A percentile compares a stretch with the other conserved stretches of the same genome.
phyloP scores from a whole-genome alignment of 2,329 filamentous ascomycete genomes.

The Fusarium brachygibbosum region DNA sequence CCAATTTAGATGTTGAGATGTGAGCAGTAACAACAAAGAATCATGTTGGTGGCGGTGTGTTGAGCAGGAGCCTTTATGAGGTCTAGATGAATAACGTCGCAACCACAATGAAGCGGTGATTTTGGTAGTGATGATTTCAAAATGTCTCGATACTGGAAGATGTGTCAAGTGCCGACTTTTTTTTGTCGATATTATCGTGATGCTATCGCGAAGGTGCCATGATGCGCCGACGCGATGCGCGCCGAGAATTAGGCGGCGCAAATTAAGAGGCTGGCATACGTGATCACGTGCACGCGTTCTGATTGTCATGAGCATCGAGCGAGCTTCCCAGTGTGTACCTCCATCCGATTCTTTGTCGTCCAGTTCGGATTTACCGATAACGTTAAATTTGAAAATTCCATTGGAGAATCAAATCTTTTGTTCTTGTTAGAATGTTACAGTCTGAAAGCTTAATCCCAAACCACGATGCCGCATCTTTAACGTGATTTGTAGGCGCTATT shows the following conservation, averaged over 20 bases:
- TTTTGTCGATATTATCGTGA: constrained; percentile 41
- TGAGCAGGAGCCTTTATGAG: constrained; percentile 8
- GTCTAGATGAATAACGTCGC: not conserved
- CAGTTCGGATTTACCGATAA: not conserved
- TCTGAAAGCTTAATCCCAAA: not conserved
- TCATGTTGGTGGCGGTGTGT: constrained; percentile 45
- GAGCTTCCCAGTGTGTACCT: not conserved
- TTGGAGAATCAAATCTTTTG: not conserved
- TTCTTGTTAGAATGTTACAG: not conserved
- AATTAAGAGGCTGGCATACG: constrained; percentile 44
- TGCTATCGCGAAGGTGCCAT: constrained; percentile 47
- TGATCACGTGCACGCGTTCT: constrained; percentile 48
- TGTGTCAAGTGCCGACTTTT: constrained; percentile 15
- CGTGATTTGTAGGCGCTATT: not conserved
- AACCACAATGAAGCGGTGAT: not conserved
- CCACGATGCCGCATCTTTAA: not conserved
- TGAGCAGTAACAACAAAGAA: constrained; percentile 46
- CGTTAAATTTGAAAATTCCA: no score
- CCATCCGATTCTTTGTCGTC: not conserved
- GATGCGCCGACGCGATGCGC: constrained; percentile 50
- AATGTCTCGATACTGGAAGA: not conserved
- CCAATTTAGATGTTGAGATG: constrained; percentile 38
- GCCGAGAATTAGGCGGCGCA: constrained; percentile 56
- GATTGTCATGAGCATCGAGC: not conserved
- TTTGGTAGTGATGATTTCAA: not conserved